phyloP scores from a whole-genome alignment of 176 grass and related monocot genomes.

The Stipa capillata region DNA sequence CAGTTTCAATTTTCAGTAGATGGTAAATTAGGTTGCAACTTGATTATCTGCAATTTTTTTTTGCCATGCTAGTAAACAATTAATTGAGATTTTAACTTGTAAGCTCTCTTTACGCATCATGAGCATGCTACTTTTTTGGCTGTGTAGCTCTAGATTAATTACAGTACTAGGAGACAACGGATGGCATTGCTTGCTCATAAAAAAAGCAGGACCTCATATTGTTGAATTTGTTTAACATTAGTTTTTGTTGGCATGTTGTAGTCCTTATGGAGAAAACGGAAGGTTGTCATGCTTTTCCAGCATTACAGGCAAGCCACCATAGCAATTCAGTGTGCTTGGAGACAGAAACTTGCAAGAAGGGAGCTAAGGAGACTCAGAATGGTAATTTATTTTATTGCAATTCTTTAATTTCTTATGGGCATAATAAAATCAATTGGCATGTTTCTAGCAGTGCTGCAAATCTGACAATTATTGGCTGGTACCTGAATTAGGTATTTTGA shows the following conservation, averaged over 20 bases:
- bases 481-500: not conserved
- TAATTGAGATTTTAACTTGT: conserved; percentile 2
- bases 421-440: not conserved
- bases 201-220: not conserved
- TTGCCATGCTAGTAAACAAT: not conserved
- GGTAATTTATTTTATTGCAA: conserved; percentile 34
- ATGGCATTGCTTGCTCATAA: not conserved
- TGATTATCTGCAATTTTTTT: not conserved
- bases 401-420: not conserved
- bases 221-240: not conserved
- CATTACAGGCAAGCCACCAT: conserved; percentile 45
- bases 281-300: conserved; percentile 46
- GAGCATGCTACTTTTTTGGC: not conserved
- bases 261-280: conserved; percentile 73
- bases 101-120: conserved; percentile 1
- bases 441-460: not conserved
- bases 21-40: not conserved
- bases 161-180: not conserved
- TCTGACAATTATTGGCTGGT: not conserved
- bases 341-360: conserved; percentile 74
- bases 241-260: conserved; percentile 12
- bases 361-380: conserved; percentile 77
- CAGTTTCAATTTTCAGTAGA: too few relatives aligned
- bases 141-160: not conserved
- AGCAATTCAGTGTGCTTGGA: conserved; percentile 83